Evolutionary conservation across 73 alveolate genomes (phyloP), one percentile per base, ranked within the genome.

Genomic region (Stentor roeselii): DNA sequence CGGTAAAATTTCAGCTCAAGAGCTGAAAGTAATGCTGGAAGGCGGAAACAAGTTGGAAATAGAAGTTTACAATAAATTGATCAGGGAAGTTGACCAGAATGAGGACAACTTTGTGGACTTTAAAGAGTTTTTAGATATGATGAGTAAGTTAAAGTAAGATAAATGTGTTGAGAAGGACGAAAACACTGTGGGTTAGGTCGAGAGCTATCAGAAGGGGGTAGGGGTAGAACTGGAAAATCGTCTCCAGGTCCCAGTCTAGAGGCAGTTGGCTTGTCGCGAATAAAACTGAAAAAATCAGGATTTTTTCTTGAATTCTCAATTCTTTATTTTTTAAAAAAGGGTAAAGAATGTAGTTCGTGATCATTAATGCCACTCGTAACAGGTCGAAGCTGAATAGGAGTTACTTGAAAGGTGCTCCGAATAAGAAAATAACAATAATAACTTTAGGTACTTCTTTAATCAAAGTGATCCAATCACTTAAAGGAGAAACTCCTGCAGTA

Each of bases 1-100:
- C 85, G 98, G 98, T 3, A 40, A 84, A 2, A 89, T 93, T 42
- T 77, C 92, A 39, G 67, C 85, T 27, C 82, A 86, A 39, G 98
- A 93, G 85, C 83, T 93, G 42, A 86, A 87, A 60, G 89, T 59
- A 34, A 90, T 88, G 30, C 89, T 93, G 42, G 95, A 94, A 0
- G 61, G 61, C 41, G 42, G 75, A 42, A 83, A 83, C 67, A 82
- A 82, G 41, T n/a, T n/a, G n/a, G n/a, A n/a, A n/a, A n/a, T n/a
- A n/a, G n/a, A n/a, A n/a, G n/a, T n/a, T n/a, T n/a, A n/a, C n/a
- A n/a, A n/a, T n/a, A n/a, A n/a, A n/a, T n/a, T n/a, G n/a, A n/a
- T n/a, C n/a, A n/a, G n/a, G n/a, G n/a, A n/a, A n/a, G n/a, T n/a
- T n/a, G n/a, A n/a, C n/a, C n/a, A n/a, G n/a, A n/a, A n/a, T n/a